Evolutionary conservation across 192 early-diverging fungal genomes (phyloP).

Genomic region (Pilaira anomala): DNA sequence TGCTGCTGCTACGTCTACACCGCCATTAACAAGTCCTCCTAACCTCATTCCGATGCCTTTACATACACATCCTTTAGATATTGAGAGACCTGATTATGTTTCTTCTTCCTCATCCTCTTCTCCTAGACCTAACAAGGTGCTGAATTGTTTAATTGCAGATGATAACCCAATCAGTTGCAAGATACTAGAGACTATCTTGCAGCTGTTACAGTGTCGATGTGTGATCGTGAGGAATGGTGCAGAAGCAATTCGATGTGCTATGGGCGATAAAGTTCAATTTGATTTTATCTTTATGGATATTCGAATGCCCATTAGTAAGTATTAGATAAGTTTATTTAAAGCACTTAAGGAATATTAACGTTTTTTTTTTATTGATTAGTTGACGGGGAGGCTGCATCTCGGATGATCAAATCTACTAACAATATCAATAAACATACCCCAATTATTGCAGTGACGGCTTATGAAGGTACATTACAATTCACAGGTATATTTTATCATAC

Average conservation of each 20-base stretch:
- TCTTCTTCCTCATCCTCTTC: not conserved
- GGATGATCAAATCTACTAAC: constrained; percentile 93
- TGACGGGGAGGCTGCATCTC: constrained; percentile 84
- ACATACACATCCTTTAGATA: constrained; percentile 5
- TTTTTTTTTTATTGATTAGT: constrained; percentile 48
- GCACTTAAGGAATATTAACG: too few species aligned
- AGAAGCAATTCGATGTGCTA: constrained; percentile 84
- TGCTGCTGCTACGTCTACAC: too few species aligned
- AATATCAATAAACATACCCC: constrained; percentile 84
- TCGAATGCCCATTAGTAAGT: constrained; percentile 89
- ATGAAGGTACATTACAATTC: constrained; percentile 49
- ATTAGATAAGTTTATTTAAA: too few species aligned
- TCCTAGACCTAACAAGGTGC: not conserved
- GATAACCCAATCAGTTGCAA: constrained; percentile 88
- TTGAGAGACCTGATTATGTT: not conserved
- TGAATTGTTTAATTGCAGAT: constrained; percentile 79
- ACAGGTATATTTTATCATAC: constrained; percentile 61
- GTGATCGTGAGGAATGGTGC: constrained; percentile 87
- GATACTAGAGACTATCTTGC: constrained; percentile 87
- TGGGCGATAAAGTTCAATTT: constrained; percentile 80
- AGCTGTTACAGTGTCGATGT: constrained; percentile 71
- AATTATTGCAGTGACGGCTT: constrained; percentile 79
- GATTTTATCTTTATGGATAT: constrained; percentile 94
- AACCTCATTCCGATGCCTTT: not conserved
- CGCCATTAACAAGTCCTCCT: not conserved